phyloP scores from a whole-genome alignment of 1,139 yeast genomes.

The Scheffersomyces parashehatae region DNA sequence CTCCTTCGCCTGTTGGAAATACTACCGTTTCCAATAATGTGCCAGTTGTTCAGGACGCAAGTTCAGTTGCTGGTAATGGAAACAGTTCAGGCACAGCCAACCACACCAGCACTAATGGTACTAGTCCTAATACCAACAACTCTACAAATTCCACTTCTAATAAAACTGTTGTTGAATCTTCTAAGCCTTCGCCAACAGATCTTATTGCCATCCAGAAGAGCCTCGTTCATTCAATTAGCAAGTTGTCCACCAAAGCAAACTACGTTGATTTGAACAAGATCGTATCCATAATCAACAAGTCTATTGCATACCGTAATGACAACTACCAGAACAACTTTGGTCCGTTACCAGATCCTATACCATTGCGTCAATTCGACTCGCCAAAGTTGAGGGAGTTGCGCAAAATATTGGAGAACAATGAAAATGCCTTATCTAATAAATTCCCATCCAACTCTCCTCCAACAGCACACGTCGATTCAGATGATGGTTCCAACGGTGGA shows the following conservation, averaged over 20 bases:
- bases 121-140: not conserved
- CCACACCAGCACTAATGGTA: constrained; percentile 9
- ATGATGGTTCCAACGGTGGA: not conserved
- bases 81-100: constrained; percentile 7
- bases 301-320: constrained; percentile 32
- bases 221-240: constrained; percentile 23
- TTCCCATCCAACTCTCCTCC: not conserved
- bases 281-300: constrained; percentile 31
- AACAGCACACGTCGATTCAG: constrained; percentile 3
- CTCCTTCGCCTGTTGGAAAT: constrained; percentile 10
- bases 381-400: constrained; percentile 70
- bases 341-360: constrained; percentile 66
- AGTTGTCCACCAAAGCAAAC: constrained; percentile 11
- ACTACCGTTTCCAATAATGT: not conserved
- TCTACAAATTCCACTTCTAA: constrained; percentile 3
- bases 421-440: constrained; percentile 17
- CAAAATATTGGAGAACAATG: constrained; percentile 51
- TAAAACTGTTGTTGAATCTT: constrained; percentile 2
- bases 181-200: constrained; percentile 25
- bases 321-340: constrained; percentile 56
- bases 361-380: constrained; percentile 76
- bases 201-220: constrained; percentile 24
- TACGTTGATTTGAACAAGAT: constrained; percentile 33
- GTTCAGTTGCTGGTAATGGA: constrained; percentile 1
- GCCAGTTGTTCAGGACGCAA: not conserved